phyloP scores from a whole-genome alignment of 108 stramenopile genomes.

The Cafeteria roenbergensis region DNA sequence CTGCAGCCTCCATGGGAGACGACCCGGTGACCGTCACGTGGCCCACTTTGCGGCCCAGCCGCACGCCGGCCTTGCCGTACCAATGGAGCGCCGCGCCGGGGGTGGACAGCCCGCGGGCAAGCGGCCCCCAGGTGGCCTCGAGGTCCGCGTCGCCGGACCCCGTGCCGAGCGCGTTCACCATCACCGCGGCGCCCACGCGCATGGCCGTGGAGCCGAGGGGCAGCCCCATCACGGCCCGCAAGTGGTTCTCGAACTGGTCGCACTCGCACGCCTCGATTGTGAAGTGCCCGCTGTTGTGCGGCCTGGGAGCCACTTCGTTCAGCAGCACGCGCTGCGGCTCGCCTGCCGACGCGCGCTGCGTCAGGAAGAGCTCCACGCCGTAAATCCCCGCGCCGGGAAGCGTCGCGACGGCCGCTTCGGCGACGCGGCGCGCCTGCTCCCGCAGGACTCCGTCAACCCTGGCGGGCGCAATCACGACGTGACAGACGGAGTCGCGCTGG shows the following conservation, averaged over 20 bases:
- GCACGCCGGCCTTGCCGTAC: slow-evolving; percentile 78
- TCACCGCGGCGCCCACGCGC: slow-evolving; percentile 37
- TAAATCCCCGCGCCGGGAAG: slow-evolving; percentile 69
- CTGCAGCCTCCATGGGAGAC: slow-evolving; percentile 51
- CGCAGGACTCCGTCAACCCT: slow-evolving; percentile 38
- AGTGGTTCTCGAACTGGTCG: slow-evolving; percentile 93
- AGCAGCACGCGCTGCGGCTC: slow-evolving; percentile 51
- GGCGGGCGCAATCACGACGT: slow-evolving; percentile 75
- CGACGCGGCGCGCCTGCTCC: slow-evolving; percentile 38
- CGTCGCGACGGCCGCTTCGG: slow-evolving; percentile 55
- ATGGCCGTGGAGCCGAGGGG: slow-evolving; percentile 64
- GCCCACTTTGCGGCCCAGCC: slow-evolving; percentile 88
- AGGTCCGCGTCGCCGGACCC: slow-evolving; percentile 24
- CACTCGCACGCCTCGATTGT: slow-evolving; percentile 89
- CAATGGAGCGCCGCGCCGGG: slow-evolving; percentile 76
- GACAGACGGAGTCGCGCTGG: slow-evolving; percentile 81
- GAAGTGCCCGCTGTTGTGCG: slow-evolving; percentile 99
- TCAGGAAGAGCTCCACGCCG: slow-evolving; percentile 85
- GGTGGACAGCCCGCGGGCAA: slow-evolving; percentile 8
- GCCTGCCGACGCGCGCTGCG: no score
- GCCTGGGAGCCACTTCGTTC: slow-evolving; percentile 91
- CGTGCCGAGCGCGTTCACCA: slow-evolving; percentile 45
- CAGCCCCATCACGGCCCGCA: slow-evolving; percentile 77
- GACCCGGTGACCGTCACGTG: slow-evolving; percentile 82
- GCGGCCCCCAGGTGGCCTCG: slow-evolving; percentile 14